A percentile compares a stretch with the other conserved stretches of the same genome.
These are phyloP conservation scores for Zymoseptoria tritici DNA, from an alignment of 2,329 filamentous ascomycete species.

Conservation along the genomic window DNA sequence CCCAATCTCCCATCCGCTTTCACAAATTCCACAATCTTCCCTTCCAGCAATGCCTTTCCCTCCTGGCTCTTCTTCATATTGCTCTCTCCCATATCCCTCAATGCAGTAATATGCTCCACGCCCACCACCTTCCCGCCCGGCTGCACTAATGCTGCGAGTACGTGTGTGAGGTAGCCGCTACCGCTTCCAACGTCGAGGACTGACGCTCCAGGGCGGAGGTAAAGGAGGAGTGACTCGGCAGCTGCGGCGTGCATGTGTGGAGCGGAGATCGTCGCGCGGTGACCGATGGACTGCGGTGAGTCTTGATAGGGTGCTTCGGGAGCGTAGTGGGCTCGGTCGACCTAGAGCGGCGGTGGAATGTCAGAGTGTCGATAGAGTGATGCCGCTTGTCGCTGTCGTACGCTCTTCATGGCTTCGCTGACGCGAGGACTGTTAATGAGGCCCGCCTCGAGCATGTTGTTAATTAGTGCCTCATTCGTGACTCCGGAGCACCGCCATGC, in stretches of 20 bases:
- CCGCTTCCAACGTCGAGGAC: slow-evolving; percentile 45
- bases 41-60: slow-evolving; percentile 51
- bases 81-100: slow-evolving; percentile 34
- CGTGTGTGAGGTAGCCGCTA: slow-evolving; percentile 72
- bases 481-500: slow-evolving; percentile 79
- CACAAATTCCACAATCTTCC: slow-evolving; percentile 61
- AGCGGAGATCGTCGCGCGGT: slow-evolving; percentile 62
- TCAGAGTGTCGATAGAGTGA: background rate
- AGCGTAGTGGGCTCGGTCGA: slow-evolving; percentile 82
- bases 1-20: slow-evolving; percentile 56
- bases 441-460: slow-evolving; percentile 64
- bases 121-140: slow-evolving; percentile 40
- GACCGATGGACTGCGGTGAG: slow-evolving; percentile 61
- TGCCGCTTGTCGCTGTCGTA: slow-evolving; percentile 30
- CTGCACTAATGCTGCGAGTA: slow-evolving; percentile 70
- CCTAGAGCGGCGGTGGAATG: slow-evolving; percentile 42
- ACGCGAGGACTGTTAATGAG: slow-evolving; percentile 68
- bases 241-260: slow-evolving; percentile 67
- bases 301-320: slow-evolving; percentile 65
- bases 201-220: slow-evolving; percentile 44
- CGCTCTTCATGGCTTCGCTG: slow-evolving; percentile 70
- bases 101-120: slow-evolving; percentile 43
- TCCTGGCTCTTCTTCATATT: slow-evolving; percentile 40
- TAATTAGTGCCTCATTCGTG: slow-evolving; percentile 66
- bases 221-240: slow-evolving; percentile 54